Percentiles rank a stretch among this genome's conserved stretches.
These are phyloP conservation scores for Microcera coccophila DNA, from an alignment of 2,329 filamentous ascomycete genomes.

Conservation along the genomic window DNA sequence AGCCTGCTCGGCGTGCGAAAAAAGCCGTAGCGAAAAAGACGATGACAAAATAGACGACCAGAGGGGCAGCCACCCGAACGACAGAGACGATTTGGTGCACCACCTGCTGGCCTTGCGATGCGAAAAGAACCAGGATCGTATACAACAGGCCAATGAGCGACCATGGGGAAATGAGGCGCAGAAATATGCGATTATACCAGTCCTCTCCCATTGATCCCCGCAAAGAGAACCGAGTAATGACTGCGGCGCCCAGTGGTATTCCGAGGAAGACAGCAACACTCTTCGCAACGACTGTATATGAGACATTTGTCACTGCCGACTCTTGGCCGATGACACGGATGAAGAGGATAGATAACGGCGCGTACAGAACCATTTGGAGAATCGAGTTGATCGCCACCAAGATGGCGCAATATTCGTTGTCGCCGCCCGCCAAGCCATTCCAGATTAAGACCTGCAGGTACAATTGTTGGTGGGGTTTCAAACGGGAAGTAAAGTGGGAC, in stretches of 20 bases:
- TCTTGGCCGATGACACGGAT: conserved; percentile 63
- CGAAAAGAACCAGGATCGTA: conserved; percentile 83
- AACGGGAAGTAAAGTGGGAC: conserved; percentile 30
- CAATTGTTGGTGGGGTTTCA: background rate
- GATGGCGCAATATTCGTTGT: conserved; percentile 78
- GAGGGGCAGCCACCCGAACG: conserved; percentile 72
- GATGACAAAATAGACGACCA: conserved; percentile 75
- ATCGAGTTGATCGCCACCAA: conserved; percentile 72
- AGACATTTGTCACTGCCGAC: conserved; percentile 33
- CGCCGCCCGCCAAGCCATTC: conserved; percentile 66
- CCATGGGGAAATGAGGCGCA: conserved; percentile 67
- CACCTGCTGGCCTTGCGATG: conserved; percentile 71
- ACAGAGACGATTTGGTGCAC: conserved; percentile 82
- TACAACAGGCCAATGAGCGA: conserved; percentile 81
- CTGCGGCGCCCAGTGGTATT: conserved; percentile 74
- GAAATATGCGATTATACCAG: conserved; percentile 66
- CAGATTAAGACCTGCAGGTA: conserved; percentile 56
- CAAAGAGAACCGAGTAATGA: conserved; percentile 67
- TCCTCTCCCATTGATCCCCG: conserved; percentile 49
- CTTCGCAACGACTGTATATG: conserved; percentile 67
- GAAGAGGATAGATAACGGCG: conserved; percentile 65
- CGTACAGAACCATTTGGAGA: conserved; percentile 70
- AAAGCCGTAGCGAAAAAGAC: conserved; percentile 69
- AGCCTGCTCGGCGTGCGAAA: conserved; percentile 61
- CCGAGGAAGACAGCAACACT: conserved; percentile 83